Evolutionary conservation across 345 rosid genomes (phyloP), one percentile per base, ranked within the genome.

Genomic region (Eucalyptus marginata): DNA sequence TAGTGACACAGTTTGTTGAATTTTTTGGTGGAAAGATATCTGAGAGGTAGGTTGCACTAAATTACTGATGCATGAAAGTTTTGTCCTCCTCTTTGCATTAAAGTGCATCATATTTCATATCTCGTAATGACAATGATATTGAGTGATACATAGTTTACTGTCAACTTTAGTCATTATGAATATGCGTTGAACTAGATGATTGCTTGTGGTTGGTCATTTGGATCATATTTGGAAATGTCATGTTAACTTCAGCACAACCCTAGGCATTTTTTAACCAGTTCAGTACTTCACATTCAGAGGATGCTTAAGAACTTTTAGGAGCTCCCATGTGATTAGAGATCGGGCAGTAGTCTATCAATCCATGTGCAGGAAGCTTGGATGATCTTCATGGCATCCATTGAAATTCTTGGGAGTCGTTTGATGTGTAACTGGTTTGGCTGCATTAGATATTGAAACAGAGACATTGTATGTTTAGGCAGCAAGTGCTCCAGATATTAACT

Each of bases 21-120:
- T 97, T 97, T 90, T 97, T 95, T 90, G 98, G 98, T 92, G 99
- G 95, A 47, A 93, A 91, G 90, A 91, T 95, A 89, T 93, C 96
- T 79, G 94, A 91, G 89, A 89, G 95, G 98, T 96, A 92, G 88
- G 88, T 86, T 86, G 46, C 6, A 51, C 44, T 54, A 22, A 40
- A 40, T 20, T 40, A 6, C 14, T 13, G 15, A 76, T 40, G 84
- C 84, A 76, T 40, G 84, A 40, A 24, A 40, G 29, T 76, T 20
- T 76, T 40, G 47, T 40, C 29, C 29, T 40, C 46, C 27, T 76
- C 14, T 36, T 20, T 76, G 29, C 84, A 40, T 76, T 76, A 76
- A 76, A 43, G 13, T 76, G 29, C 47, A 11, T 36, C 84, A 40
- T 76, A 40, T 40, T 40, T 20, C 84, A 43, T 40, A 76, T 40